Evolutionary conservation across 768 basidiomycete species (phyloP), one percentile per base, ranked within the genome.

Genomic region (Mrakia frigida): DNA sequence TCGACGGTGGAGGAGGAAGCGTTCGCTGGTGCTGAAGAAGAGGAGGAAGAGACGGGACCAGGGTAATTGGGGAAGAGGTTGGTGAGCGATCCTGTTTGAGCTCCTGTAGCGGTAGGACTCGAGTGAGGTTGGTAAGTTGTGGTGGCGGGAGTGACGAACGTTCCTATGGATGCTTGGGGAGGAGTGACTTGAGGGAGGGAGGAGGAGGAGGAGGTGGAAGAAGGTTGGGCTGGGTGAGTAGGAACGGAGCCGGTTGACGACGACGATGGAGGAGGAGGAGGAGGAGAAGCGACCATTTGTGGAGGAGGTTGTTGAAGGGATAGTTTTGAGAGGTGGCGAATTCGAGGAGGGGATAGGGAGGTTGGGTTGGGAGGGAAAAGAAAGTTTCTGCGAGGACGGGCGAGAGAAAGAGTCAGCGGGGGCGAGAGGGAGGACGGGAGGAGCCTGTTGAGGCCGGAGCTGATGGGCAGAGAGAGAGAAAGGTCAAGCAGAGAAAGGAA

Each of bases 31-130:
- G 39, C 39, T 1, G 46, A 50, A 18, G 46, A 50, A 14, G 46
- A n/a, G 37, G 18, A 56, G 37, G 65, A 21, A 16, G 65, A 35
- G 65, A 39, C 63, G 35, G 65, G 65, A 1, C 23, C 65, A 23
- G 14, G 65, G 65, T 43, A n/a, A 21, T 39, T 25, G n/a, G n/a
- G n/a, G 65, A 68, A 68, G 35, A 68, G 37, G 39, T 68, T 68
- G 35, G 35, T 21, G 11, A 68, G 65, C 16, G 65, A 39, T n/a
- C 35, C 65, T 2, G 21, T 39, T 68, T 2, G 18, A 10, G 35
- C 39, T 21, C 14, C 61, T 33, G 33, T 33, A 16, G 31, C 61
- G 37, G 10, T 68, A 7, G 65, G 25, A 37, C 35, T 68, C 21
- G 37, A 68, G 33, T 18, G 35, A 23, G 56, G 56, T 28, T 5